Evolutionary conservation across 2,329 filamentous ascomycete genomes (phyloP).

Genomic region (Ophiostoma novo-ulmi): DNA sequence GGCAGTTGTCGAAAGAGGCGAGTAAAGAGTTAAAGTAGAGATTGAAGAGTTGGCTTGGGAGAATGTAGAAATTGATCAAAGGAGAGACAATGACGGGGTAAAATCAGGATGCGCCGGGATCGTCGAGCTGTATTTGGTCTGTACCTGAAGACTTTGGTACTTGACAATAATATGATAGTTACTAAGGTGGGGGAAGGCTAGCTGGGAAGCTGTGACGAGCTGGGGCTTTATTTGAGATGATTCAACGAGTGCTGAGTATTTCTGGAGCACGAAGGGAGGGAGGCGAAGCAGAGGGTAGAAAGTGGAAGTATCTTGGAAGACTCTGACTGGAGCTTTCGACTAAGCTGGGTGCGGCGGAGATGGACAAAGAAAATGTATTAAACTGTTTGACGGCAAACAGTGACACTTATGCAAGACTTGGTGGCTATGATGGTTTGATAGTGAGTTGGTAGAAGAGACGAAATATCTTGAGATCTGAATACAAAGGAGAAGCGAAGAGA

Average conservation of each 20-base stretch:
- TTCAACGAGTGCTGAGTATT: background rate
- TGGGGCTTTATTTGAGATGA: background rate
- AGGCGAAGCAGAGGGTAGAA: background rate
- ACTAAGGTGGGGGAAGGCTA: slow-evolving; percentile 8
- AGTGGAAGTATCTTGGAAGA: background rate
- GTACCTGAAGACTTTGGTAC: background rate
- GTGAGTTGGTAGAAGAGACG: background rate
- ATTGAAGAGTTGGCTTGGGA: background rate
- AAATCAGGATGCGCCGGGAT: slow-evolving; percentile 9
- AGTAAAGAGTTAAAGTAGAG: background rate
- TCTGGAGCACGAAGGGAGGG: background rate
- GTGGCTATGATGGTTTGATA: background rate
- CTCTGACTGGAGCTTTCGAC: slow-evolving; percentile 4
- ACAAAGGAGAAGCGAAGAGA: background rate
- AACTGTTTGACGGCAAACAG: background rate
- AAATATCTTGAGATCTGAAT: background rate
- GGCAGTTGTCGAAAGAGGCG: background rate
- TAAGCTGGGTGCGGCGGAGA: slow-evolving; percentile 3
- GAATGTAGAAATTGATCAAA: slow-evolving; percentile 7
- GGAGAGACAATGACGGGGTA: background rate
- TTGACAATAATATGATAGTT: background rate
- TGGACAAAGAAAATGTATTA: background rate
- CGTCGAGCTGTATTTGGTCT: background rate
- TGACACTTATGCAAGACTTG: background rate
- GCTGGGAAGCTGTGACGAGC: background rate